A percentile compares a stretch with the other conserved stretches of the same genome.
Evolutionary conservation across 148 eudicot genomes (phyloP).

Genomic region (Camellia lanceoleosa): DNA sequence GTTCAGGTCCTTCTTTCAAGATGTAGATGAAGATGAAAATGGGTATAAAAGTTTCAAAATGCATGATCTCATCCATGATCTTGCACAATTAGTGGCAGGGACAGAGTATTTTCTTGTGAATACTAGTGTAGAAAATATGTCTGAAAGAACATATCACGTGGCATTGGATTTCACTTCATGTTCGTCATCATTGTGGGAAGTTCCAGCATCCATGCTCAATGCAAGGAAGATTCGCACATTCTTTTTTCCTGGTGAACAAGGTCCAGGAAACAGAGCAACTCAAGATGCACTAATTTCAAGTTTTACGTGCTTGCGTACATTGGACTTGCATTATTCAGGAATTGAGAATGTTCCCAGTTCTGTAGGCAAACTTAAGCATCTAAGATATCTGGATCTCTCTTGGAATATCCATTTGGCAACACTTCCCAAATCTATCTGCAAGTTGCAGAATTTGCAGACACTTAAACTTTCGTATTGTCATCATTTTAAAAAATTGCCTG

Average conservation of each 20-base stretch:
- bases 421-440: conserved; percentile 28
- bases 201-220: not conserved
- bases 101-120: conserved; percentile 3
- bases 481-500: conserved; percentile 4
- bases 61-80: conserved; percentile 49
- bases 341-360: conserved; percentile 21
- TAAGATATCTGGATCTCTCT: conserved; percentile 39
- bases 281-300: not conserved
- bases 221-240: conserved; percentile 17
- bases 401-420: not conserved
- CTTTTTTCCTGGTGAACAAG: not conserved
- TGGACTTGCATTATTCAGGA: conserved; percentile 11
- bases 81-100: conserved; percentile 34
- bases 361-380: conserved; percentile 23
- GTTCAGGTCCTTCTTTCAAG: conserved; percentile 34
- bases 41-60: conserved; percentile 25
- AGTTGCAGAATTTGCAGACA: conserved; percentile 30
- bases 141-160: conserved; percentile 20
- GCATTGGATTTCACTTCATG: not conserved
- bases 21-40: not conserved
- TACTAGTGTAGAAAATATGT: not conserved
- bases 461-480: not conserved
- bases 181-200: too few relatives aligned
- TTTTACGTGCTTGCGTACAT: conserved; percentile 26
- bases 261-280: not conserved